A percentile compares a stretch with the other conserved stretches of the same genome.
phyloP scores from a whole-genome alignment of 176 grass and related monocot species.

The Miscanthus lutarioriparius region DNA sequence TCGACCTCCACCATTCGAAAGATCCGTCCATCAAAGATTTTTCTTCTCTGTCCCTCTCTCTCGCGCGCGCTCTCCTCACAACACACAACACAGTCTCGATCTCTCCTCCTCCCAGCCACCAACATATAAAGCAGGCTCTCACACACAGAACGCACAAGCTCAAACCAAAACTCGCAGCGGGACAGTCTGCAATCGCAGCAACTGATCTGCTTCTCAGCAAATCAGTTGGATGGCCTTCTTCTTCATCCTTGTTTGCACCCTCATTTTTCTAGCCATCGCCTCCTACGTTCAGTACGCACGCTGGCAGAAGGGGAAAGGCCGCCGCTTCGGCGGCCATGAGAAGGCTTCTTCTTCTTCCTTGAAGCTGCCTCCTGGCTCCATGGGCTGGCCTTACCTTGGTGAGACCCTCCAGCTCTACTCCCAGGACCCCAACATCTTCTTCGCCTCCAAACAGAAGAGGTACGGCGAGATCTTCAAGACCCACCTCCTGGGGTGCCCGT shows the following conservation, averaged over 20 bases:
- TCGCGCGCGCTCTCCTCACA: constrained; percentile 1
- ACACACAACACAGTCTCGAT: background rate
- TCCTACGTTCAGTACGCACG: constrained; percentile 14
- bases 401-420: constrained; percentile 97
- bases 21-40: constrained; percentile 38
- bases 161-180: background rate
- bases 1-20: constrained; percentile 40
- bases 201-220: constrained; percentile 29
- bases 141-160: background rate
- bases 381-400: constrained; percentile 92
- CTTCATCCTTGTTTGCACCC: constrained; percentile 25
- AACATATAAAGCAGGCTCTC: background rate
- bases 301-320: constrained; percentile 25
- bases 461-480: constrained; percentile 98
- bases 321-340: constrained; percentile 2
- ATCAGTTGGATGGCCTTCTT: constrained; percentile 51
- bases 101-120: constrained; percentile 11
- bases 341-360: background rate
- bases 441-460: constrained; percentile 70
- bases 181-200: background rate
- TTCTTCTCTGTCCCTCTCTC: constrained; percentile 21
- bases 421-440: constrained; percentile 87
- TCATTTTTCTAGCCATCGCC: constrained; percentile 27
- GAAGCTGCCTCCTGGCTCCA: constrained; percentile 80
- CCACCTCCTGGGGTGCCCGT: constrained; percentile 75